Base-by-base conservation (phyloP, 2,329 filamentous ascomycete species). In the Pseudogymnoascus pannorum region DNA sequence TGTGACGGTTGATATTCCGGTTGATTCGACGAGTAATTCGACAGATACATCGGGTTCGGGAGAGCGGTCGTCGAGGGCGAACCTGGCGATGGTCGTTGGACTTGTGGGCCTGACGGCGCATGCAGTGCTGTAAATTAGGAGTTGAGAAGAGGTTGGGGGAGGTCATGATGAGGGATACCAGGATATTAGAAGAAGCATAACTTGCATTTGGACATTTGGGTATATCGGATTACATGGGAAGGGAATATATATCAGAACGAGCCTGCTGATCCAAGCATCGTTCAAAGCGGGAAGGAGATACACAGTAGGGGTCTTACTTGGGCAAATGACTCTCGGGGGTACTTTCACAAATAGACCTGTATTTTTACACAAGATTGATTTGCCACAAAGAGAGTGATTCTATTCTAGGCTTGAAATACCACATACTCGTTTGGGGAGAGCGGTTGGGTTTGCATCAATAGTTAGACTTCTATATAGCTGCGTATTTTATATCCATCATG, bases 151-250 rank as follows among this genome's bases (percentile, higher is more conserved):
- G 48, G 24, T 3, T 54, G 29, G 18, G 24, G 48, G 26, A 31
- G 20, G 2, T n/a, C 5, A 12, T 31, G 9, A 54, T 31, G 16
- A 18, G 14, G 42, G 42, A 54, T 54, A 54, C 26, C 48, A 31
- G 48, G 48, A 54, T 54, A 33, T 33, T 54, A 20, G 5, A 54
- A 2, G 48, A 26, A 33, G 26, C 48, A 54, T 54, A 33, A 33
- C 26, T 54, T 54, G 48, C 48, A 31, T 54, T 54, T 54, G 26
- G 48, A 26, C 48, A 31, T 54, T 54, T 54, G 26, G 48, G 26
- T 22, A 48, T 31, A 14, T 8, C 14, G 26, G 48, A 5, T 54
- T 54, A 16, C 26, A 54, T 31, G 26, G 48, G 48, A 33, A 14
- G 26, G 48, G 26, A 18, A 18, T 54, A 31, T 54, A 54, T 54